Percentiles rank a stretch among this genome's conserved stretches.
These are phyloP conservation scores for Tetracentron sinense DNA, from an alignment of 164 flowering plant genomes.

Conservation along the genomic window DNA sequence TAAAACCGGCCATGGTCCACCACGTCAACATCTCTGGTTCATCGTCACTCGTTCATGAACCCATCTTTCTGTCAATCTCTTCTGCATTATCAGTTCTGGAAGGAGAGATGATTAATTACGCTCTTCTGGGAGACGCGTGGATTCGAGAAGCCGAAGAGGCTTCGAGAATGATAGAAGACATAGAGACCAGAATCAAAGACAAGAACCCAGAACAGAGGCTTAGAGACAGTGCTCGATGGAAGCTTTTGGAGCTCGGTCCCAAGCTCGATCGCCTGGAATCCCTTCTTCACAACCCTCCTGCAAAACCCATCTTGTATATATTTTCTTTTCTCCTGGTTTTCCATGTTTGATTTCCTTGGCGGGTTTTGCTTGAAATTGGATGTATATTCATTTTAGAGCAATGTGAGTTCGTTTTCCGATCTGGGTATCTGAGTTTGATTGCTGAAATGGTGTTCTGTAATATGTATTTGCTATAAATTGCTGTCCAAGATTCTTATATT, in stretches of 20 bases:
- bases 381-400: too few relatives aligned
- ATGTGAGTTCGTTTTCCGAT: neutral
- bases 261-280: constrained; percentile 28
- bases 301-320: constrained; percentile 24
- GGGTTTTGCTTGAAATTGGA: too few relatives aligned
- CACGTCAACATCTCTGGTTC: neutral
- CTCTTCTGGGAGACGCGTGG: constrained; percentile 18
- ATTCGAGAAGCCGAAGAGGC: constrained; percentile 26
- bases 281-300: constrained; percentile 26
- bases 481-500: too few relatives aligned
- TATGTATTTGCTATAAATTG: too few relatives aligned
- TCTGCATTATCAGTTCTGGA: neutral
- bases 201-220: constrained; percentile 8
- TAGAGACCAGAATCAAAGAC: constrained; percentile 17
- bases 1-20: too few relatives aligned
- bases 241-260: constrained; percentile 24
- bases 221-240: constrained; percentile 16
- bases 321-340: neutral
- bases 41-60: neutral
- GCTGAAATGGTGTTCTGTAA: too few relatives aligned
- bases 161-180: constrained; percentile 18
- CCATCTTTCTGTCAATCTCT: neutral
- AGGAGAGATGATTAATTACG: neutral
- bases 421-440: neutral
- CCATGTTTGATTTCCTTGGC: neutral